These are phyloP conservation scores for Podospora conica DNA, from an alignment of 495 filamentous ascomycete species.

Conservation along the genomic window DNA sequence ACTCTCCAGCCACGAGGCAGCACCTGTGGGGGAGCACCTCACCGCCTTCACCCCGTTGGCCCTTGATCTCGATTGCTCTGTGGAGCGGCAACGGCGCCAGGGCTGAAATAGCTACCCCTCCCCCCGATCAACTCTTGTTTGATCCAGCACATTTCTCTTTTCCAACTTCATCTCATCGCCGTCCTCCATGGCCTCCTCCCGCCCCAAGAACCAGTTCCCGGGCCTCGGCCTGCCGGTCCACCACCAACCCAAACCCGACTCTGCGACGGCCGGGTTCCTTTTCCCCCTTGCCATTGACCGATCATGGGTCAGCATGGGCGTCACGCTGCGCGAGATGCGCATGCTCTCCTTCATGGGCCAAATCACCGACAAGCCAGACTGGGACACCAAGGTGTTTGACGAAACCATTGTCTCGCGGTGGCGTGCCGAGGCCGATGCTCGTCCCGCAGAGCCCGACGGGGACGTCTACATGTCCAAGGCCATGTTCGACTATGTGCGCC, in stretches of 20 bases:
- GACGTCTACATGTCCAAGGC: constrained; percentile 33
- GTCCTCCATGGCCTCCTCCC: background rate
- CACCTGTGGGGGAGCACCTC: too few relatives aligned
- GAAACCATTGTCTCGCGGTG: constrained; percentile 33
- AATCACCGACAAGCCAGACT: constrained; percentile 41
- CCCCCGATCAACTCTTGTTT: background rate
- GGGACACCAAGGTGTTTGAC: constrained; percentile 52
- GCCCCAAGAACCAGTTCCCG: background rate
- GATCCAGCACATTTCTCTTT: too few relatives aligned
- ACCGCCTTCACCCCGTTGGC: background rate
- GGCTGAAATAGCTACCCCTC: background rate
- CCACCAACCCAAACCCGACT: background rate
- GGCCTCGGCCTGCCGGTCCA: background rate
- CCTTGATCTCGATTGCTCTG: background rate
- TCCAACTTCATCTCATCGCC: background rate
- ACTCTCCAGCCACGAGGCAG: background rate
- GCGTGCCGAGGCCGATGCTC: constrained; percentile 17
- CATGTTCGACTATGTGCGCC: constrained; percentile 46
- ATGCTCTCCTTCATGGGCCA: constrained; percentile 35
- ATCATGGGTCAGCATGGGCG: constrained; percentile 8
- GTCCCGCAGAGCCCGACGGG: constrained; percentile 12
- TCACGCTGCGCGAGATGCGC: constrained; percentile 38
- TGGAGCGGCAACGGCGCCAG: background rate
- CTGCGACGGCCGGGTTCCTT: background rate
- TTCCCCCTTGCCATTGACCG: constrained; percentile 11